Evolutionary conservation across 1,139 yeast genomes (phyloP), one percentile per base, ranked within the genome.

Genomic region (Yamadazyma atlantica): DNA sequence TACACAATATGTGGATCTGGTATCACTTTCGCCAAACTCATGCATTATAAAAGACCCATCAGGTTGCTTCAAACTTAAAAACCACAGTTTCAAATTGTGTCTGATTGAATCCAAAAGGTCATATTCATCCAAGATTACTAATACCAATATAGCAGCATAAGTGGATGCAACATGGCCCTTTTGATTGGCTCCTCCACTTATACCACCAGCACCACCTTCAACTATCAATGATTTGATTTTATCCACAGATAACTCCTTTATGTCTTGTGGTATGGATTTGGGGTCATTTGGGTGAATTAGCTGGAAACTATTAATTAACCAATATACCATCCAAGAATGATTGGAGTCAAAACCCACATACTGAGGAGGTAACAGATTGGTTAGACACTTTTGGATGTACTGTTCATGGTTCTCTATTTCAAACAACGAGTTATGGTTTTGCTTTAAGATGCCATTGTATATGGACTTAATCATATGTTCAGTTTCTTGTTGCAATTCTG

Each of bases 1-100:
- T 0, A 85, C 96, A 58, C 97, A 89, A 55, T 92, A 94, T 0
- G 82, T 82, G 0, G 97, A 85, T 48, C 99, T 66, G 1, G 94
- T 78, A 55, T 94, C 99, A 9, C 71, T 66, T 58, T 94, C 99
- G 3, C 98, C 98, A 25, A 82, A 80, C 8, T 50, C 41, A 51
- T 84, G 88, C 85, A 86, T 86, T 2, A 62, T 48, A 52, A 86
- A 87, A 1, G 90, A 78, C 0, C 97, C 97, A 53, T 85, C 80
- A 0, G 62, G 51, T 32, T 72, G 72, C 53, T 90, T 90, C 51
- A 90, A 58, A 12, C 65, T 53, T 58, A 83, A 42, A 27, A 90
- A 58, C 95, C 96, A 92, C 3, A 58, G 34, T 49, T 81, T 78
- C 14, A 87, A 64, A 26, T 61, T 58, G 5, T 41, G 45, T 9